Evolutionary conservation across 2,329 filamentous ascomycete genomes (phyloP).

Genomic region (Fusarium irregulare): DNA sequence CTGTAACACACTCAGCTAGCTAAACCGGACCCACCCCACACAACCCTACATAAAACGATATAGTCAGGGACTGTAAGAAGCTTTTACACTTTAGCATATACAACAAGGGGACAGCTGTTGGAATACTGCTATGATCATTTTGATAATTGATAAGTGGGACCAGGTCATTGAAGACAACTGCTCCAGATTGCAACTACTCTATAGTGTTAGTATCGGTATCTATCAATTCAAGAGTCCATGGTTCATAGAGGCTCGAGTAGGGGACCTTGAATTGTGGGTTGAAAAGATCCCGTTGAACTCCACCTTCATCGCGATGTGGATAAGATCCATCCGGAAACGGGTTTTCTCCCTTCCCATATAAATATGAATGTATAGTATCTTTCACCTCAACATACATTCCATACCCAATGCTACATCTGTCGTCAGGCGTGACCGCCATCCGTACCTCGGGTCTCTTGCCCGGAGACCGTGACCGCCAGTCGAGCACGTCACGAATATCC

Average conservation of each 20-base stretch:
- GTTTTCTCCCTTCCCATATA: neutral
- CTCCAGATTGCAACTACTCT: neutral
- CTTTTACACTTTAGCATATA: no score
- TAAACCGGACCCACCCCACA: no score
- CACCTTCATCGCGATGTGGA: neutral
- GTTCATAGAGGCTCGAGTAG: fast-evolving
- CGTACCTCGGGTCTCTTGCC: neutral
- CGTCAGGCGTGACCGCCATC: neutral
- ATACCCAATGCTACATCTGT: neutral
- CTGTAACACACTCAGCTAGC: no score
- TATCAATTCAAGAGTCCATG: fast-evolving
- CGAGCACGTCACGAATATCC: neutral
- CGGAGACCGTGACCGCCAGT: neutral
- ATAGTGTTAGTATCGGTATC: fast-evolving
- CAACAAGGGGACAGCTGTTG: no score
- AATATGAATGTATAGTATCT: neutral
- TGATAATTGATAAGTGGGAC: no score
- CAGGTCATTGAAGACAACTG: neutral
- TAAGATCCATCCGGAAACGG: neutral
- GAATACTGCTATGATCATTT: no score
- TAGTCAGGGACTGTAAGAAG: no score
- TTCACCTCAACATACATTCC: neutral
- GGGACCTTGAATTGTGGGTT: neutral
- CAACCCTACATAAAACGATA: no score
- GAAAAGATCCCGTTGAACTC: neutral